These are phyloP conservation scores for Picea glauca DNA, from an alignment of 75 land plant genomes.

Conservation along the genomic window DNA sequence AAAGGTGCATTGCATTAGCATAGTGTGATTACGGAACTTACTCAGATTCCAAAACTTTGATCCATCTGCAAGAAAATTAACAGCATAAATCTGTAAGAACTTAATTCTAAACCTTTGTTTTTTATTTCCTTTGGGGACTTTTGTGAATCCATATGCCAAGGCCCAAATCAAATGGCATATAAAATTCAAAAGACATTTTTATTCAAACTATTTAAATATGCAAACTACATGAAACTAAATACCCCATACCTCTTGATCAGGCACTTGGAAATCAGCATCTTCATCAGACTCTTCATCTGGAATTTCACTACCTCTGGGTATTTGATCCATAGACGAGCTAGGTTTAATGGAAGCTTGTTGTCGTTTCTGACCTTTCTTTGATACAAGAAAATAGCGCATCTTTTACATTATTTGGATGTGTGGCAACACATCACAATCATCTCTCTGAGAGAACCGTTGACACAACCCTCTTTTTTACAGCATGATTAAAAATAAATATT, in stretches of 20 bases:
- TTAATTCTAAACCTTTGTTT: not conserved
- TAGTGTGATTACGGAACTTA: too few species aligned
- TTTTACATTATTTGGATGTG: constrained; percentile 66
- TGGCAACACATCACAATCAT: constrained; percentile 52
- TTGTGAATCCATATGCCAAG: not conserved
- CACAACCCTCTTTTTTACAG: constrained; percentile 40
- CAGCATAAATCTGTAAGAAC: too few species aligned
- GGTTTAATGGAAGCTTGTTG: constrained; percentile 22
- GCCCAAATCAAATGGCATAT: too few species aligned
- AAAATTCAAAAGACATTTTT: too few species aligned
- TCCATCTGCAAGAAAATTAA: too few species aligned
- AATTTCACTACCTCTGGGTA: constrained; percentile 31
- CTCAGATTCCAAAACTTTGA: too few species aligned
- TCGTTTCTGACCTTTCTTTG: constrained; percentile 32
- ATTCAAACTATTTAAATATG: too few species aligned
- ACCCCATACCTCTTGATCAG: constrained; percentile 27
- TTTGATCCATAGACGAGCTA: constrained; percentile 31
- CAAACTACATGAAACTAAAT: too few species aligned
- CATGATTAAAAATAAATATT: too few species aligned
- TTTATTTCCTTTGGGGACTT: constrained; percentile 28
- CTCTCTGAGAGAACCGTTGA: constrained; percentile 84
- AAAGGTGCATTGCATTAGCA: too few species aligned
- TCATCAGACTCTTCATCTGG: constrained; percentile 85
- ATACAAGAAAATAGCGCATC: constrained; percentile 37
- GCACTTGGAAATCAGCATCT: constrained; percentile 63